A percentile compares a stretch with the other conserved stretches of the same genome.
phyloP scores from a whole-genome alignment of 257 asterid genomes.

The Jaltomata sinuosa region DNA sequence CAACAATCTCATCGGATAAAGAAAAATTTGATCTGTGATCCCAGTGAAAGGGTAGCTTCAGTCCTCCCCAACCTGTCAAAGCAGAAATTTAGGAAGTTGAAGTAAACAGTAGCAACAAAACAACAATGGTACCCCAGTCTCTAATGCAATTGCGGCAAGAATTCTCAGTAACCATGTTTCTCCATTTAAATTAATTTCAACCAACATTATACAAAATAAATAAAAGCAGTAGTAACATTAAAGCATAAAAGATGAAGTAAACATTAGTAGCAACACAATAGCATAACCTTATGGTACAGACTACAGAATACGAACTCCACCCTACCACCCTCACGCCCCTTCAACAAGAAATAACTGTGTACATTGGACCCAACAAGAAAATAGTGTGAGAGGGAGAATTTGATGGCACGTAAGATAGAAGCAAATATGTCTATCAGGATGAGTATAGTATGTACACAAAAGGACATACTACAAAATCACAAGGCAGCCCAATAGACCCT shows the following conservation, averaged over 20 bases:
- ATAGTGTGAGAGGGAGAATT: neutral
- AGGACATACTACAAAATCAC: neutral
- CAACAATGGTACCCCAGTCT: neutral
- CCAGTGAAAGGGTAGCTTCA: slow-evolving; percentile 9
- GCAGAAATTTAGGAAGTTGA: neutral
- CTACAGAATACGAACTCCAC: neutral
- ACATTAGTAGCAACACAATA: neutral
- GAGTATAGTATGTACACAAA: neutral
- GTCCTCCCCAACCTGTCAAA: slow-evolving; percentile 34
- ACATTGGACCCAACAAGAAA: neutral
- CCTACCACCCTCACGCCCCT: neutral
- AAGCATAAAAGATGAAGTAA: neutral
- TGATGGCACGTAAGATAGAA: neutral
- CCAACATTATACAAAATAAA: neutral
- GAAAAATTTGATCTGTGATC: neutral
- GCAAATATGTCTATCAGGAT: neutral
- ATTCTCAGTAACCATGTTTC: neutral
- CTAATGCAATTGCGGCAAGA: neutral
- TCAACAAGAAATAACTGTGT: neutral
- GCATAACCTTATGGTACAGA: neutral
- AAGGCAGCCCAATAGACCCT: neutral
- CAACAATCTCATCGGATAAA: neutral
- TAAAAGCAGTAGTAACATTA: neutral
- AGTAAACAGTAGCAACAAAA: neutral
- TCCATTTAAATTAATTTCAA: neutral